Conservation (phyloP, 495 filamentous ascomycete species). For the Talaromyces borbonicus region DNA sequence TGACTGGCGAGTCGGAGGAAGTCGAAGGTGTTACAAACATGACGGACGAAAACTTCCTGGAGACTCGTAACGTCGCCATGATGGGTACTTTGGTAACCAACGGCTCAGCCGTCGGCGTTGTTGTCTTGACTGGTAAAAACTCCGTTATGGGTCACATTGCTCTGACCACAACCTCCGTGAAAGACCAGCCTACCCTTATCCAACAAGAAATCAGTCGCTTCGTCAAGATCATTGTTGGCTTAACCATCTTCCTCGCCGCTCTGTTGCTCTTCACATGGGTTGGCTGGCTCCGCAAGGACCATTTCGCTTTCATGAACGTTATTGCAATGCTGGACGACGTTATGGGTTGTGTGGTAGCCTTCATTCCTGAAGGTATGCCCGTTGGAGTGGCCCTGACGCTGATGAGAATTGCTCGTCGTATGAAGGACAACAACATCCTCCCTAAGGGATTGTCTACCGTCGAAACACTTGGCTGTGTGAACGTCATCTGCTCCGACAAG, state of each 20-base stretch:
- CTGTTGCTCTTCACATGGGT: constrained; percentile 52
- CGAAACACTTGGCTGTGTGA: constrained; percentile 59
- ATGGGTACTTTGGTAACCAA: constrained; percentile 56
- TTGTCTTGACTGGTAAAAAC: constrained; percentile 46
- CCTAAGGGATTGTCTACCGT: constrained; percentile 59
- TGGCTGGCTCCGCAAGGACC: constrained; percentile 44
- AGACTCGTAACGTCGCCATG: constrained; percentile 59
- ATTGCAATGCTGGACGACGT: constrained; percentile 52
- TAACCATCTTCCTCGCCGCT: constrained; percentile 45
- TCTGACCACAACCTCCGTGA: constrained; percentile 48
- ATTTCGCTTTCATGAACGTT: constrained; percentile 57
- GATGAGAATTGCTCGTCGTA: constrained; percentile 48
- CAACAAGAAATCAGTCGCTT: constrained; percentile 58
- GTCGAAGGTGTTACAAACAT: constrained; percentile 44
- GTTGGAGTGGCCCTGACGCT: constrained; percentile 50
- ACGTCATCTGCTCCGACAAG: constrained; percentile 60
- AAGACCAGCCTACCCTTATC: constrained; percentile 46
- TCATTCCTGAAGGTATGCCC: constrained; percentile 60
- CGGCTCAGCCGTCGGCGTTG: constrained; percentile 47
- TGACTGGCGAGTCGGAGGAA: constrained; percentile 58
- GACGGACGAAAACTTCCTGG: constrained; percentile 60
- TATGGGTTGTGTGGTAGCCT: constrained; percentile 56
- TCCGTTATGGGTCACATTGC: constrained; percentile 59
- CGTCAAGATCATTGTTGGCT: constrained; percentile 46
- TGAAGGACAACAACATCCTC: constrained; percentile 53